Evolutionary conservation across 768 basidiomycete species (phyloP).

Genomic region (Chiua virens): DNA sequence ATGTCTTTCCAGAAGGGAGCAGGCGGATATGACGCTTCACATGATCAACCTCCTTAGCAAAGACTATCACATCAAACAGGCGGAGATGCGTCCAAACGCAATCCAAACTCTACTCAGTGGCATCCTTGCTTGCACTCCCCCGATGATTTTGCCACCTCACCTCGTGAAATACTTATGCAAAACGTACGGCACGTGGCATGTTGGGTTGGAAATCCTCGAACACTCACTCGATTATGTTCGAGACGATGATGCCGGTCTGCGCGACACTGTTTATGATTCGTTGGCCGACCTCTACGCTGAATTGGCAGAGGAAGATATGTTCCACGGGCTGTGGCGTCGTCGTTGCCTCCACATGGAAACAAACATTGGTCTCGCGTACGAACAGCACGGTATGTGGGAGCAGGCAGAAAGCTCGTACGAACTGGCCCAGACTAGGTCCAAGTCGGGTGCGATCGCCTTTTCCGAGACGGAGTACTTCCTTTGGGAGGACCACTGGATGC

Average conservation of each 20-base stretch:
- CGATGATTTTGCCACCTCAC: slow-evolving; percentile 89
- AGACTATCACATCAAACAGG: slow-evolving; percentile 90
- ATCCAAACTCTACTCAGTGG: slow-evolving; percentile 88
- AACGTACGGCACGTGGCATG: slow-evolving; percentile 95
- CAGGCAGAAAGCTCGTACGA: slow-evolving; percentile 89
- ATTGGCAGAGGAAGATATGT: slow-evolving; percentile 93
- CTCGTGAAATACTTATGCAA: slow-evolving; percentile 96
- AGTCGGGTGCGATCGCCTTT: slow-evolving; percentile 81
- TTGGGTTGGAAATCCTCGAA: slow-evolving; percentile 82
- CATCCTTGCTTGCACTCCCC: slow-evolving; percentile 80
- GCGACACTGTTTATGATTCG: slow-evolving; percentile 86
- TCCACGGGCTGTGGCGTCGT: slow-evolving; percentile 93
- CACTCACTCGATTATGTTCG: slow-evolving; percentile 74
- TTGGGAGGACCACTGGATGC: slow-evolving; percentile 99
- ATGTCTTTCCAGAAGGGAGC: slow-evolving; percentile 82
- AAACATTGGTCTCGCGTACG: slow-evolving; percentile 82
- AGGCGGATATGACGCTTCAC: slow-evolving; percentile 84
- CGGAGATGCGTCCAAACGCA: slow-evolving; percentile 86
- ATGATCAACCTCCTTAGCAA: slow-evolving; percentile 89
- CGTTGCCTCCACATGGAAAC: slow-evolving; percentile 89
- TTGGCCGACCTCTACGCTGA: slow-evolving; percentile 95
- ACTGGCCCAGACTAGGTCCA: slow-evolving; percentile 80
- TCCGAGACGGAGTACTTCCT: slow-evolving; percentile 94
- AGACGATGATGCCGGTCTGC: slow-evolving; percentile 76
- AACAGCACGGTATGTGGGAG: slow-evolving; percentile 98